These are phyloP conservation scores for Pythium dissotocum DNA, from an alignment of 352 stramenopile species.

Conservation along the genomic window DNA sequence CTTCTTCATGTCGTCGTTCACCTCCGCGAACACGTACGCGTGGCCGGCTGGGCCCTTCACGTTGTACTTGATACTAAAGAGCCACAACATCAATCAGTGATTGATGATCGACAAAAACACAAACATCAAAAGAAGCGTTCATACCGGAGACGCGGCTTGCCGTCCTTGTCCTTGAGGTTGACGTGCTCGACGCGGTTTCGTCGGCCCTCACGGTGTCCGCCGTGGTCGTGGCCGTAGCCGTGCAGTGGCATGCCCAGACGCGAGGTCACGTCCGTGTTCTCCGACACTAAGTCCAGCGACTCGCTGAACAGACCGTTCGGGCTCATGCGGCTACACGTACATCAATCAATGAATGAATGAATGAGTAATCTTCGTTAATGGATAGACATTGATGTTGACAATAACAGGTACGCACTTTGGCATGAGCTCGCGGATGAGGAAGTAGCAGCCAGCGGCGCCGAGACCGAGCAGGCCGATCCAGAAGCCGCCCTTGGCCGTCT, in stretches of 20 bases:
- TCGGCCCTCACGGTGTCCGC: conserved; percentile 91
- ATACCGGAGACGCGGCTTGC: conserved; percentile 69
- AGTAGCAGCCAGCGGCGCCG: conserved; percentile 88
- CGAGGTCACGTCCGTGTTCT: conserved; percentile 81
- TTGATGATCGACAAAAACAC: background rate
- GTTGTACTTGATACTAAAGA: conserved; percentile 91
- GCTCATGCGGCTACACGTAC: conserved; percentile 69
- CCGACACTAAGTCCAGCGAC: conserved; percentile 67
- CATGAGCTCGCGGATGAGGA: conserved; percentile 91
- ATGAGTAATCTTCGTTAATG: background rate
- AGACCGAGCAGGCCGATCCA: conserved; percentile 88
- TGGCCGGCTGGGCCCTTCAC: conserved; percentile 88
- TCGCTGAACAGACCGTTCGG: conserved; percentile 82
- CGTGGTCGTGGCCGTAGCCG: conserved; percentile 93
- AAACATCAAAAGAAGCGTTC: background rate
- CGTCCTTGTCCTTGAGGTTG: conserved; percentile 89
- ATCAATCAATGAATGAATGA: background rate
- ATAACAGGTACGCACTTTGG: conserved; percentile 64
- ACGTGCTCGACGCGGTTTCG: conserved; percentile 96
- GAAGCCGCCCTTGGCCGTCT: conserved; percentile 83
- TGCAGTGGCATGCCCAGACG: conserved; percentile 90
- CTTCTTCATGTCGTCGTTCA: conserved; percentile 91
- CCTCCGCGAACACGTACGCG: conserved; percentile 92
- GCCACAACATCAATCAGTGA: conserved; percentile 12
- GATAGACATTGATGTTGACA: background rate